Evolutionary conservation across 2,329 filamentous ascomycete species (phyloP).

Genomic region (Diaporthe batatas): DNA sequence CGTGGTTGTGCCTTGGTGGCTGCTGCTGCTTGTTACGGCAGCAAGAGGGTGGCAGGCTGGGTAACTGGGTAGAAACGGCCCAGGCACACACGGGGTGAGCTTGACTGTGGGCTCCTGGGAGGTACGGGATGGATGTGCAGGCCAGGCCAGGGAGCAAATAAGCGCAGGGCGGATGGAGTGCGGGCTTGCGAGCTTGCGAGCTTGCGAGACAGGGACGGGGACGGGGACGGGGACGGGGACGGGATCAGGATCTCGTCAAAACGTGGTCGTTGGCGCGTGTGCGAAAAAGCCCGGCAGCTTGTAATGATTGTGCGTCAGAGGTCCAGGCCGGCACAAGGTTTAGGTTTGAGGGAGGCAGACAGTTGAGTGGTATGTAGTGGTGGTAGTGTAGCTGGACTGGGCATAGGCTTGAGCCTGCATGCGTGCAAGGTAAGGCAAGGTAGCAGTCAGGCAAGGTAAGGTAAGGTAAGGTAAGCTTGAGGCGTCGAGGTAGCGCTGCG

Average conservation of each 20-base stretch:
- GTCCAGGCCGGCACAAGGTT: constrained; percentile 29
- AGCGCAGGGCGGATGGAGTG: constrained; percentile 22
- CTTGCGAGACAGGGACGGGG: background rate
- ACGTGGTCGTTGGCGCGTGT: constrained; percentile 26
- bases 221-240: background rate
- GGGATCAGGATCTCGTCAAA: constrained; percentile 28
- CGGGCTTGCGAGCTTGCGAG: constrained; percentile 34
- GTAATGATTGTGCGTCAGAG: constrained; percentile 31
- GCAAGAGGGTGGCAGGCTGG: constrained; percentile 15
- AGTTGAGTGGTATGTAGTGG: constrained; percentile 19
- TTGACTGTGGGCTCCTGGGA: constrained; percentile 22
- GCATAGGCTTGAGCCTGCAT: constrained; percentile 36
- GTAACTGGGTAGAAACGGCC: constrained; percentile 38
- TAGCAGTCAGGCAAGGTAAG: constrained; percentile 32
- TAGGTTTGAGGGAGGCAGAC: constrained; percentile 33
- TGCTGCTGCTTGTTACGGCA: constrained; percentile 31
- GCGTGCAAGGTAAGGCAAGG: constrained; percentile 33
- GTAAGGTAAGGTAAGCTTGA: constrained; percentile 35
- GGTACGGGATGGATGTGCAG: constrained; percentile 8
- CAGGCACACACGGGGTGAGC: background rate
- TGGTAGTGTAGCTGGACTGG: constrained; percentile 33
- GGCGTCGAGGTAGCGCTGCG: constrained; percentile 27
- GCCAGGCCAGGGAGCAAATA: constrained; percentile 34
- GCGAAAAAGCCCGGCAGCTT: constrained; percentile 26
- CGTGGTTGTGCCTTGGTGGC: constrained; percentile 24